Base-by-base conservation (phyloP, 306 rosid genomes). In the Arachis hypogaea region DNA sequence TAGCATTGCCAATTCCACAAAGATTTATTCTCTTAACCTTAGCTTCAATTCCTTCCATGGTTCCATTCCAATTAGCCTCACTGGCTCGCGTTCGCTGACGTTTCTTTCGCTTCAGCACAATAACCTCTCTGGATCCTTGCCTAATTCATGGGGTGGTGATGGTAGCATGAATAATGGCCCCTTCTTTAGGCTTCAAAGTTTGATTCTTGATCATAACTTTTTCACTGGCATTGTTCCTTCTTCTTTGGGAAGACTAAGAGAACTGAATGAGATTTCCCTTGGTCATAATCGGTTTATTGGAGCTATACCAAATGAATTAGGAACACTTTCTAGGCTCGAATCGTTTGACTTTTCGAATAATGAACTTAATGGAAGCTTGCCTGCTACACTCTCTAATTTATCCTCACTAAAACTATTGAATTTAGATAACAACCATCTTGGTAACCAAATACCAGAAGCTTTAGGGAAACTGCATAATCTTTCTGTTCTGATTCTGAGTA, bases 11-110 rank as follows among this genome's bases (percentile, higher is more conserved):
- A 91, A 86, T 80, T 88, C 94, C 68, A 68, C 90, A 49, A 91
- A 79, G 71, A 89, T 90, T 58, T 77, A 72, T 41, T 81, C 81
- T 73, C 85, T 90, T 58, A 74, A 86, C 77, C 72, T 86, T 52
- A 90, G 96, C 59, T 78, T 69, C 78, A 90, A 88, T 80, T 85
- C 90, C 1, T 67, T 90, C 36, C 81, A 81, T 1, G 96, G 93
- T 58, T 56, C 86, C 0, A 75, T 90, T 55, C 96, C 96, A 0
- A 0, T 47, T 33, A 66, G 63, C 44, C 70, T 90, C 18, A 47
- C 81, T 29, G 81, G 7, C 49, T 88, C 92, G 1, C 54, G 18
- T 74, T 88, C 90, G 9, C 91, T 88, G 7, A 68, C 66, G 3
- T 88, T 82, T 58, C 88, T 90, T 77, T 52, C 82, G 46, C 86